Evolutionary conservation across 1,284 basidiomycete species (phyloP).

Genomic region (Chondrostereum purpureum): DNA sequence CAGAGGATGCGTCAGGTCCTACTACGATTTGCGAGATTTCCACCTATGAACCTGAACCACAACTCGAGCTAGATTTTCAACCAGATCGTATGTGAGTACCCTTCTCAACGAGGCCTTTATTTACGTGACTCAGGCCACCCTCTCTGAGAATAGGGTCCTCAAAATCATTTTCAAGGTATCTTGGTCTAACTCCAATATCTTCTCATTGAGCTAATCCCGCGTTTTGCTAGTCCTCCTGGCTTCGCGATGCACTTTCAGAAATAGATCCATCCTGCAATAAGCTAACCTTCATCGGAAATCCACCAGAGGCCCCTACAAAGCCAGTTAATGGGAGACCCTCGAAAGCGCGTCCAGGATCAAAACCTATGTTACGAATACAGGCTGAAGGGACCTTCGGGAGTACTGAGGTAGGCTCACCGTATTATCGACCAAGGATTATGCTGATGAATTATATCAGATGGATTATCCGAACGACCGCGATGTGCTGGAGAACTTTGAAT

Average conservation of each 20-base stretch:
- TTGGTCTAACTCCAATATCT: background rate
- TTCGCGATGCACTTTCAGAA: conserved; percentile 86
- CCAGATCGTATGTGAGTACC: conserved; percentile 53
- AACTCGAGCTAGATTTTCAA: conserved; percentile 77
- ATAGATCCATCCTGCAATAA: conserved; percentile 80
- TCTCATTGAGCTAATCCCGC: conserved; percentile 3
- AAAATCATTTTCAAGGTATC: conserved; percentile 82
- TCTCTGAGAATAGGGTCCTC: conserved; percentile 67
- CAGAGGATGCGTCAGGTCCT: conserved; percentile 79
- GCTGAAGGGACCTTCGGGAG: conserved; percentile 77
- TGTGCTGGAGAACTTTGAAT: conserved; percentile 85
- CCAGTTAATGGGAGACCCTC: conserved; percentile 24
- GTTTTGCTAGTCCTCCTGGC: conserved; percentile 72
- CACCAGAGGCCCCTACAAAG: conserved; percentile 29
- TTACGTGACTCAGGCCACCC: no score
- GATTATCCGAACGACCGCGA: conserved; percentile 90
- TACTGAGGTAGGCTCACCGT: conserved; percentile 56
- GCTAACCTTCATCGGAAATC: conserved; percentile 76
- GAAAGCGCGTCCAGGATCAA: conserved; percentile 24
- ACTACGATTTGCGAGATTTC: conserved; percentile 86
- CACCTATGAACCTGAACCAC: conserved; percentile 79
- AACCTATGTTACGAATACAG: conserved; percentile 69
- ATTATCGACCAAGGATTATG: background rate
- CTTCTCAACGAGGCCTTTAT: no score
- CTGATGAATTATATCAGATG: conserved; percentile 46